Conservation (phyloP, 2,329 filamentous ascomycete species). For the Colletotrichum liriopes region DNA sequence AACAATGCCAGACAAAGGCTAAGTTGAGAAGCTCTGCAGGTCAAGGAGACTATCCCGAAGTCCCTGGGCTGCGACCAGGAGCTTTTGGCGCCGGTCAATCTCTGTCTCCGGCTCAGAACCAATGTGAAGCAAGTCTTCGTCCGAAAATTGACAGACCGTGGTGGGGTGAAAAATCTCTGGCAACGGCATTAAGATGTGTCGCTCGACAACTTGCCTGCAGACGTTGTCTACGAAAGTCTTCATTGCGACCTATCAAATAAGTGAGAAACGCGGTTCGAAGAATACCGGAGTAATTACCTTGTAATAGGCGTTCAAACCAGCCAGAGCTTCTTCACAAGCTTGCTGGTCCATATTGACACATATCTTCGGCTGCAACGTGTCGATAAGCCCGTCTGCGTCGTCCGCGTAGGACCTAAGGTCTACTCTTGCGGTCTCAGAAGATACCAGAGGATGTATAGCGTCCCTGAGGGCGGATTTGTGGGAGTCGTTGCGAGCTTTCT, state of each 20-base stretch:
- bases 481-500: conserved; percentile 46
- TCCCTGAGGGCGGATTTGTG: background rate
- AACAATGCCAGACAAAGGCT: background rate
- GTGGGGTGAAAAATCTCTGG: conserved; percentile 24
- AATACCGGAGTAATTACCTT: conserved; percentile 32
- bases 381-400: background rate
- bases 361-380: background rate
- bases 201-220: conserved; percentile 45
- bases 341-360: conserved; percentile 43
- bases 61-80: background rate
- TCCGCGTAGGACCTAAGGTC: rapidly evolving
- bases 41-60: conserved; percentile 20
- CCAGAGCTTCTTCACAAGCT: conserved; percentile 43
- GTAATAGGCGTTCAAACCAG: conserved; percentile 46
- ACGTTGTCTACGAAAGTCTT: conserved; percentile 48
- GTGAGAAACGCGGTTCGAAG: background rate
- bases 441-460: background rate
- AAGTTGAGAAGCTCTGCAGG: conserved; percentile 16
- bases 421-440: background rate
- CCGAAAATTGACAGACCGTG: background rate
- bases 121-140: conserved; percentile 31
- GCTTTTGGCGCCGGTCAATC: conserved; percentile 16
- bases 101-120: conserved; percentile 31
- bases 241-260: background rate
- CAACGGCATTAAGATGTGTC: conserved; percentile 43